phyloP scores from a whole-genome alignment of 2,329 filamentous ascomycete genomes.

The Diaporthe citriasiana region DNA sequence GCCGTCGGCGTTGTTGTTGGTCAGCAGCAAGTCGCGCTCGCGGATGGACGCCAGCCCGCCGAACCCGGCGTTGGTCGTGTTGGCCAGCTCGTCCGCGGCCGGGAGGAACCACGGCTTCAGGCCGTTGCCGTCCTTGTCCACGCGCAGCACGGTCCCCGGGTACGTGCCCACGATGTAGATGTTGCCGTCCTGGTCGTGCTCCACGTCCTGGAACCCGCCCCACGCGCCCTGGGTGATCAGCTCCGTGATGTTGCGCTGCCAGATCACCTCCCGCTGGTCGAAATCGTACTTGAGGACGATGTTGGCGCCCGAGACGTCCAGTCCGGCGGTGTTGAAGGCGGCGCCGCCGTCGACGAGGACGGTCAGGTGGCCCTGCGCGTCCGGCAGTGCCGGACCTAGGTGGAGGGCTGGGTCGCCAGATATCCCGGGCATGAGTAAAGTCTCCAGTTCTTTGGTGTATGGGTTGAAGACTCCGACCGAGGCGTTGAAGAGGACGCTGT shows the following conservation, averaged over 20 bases:
- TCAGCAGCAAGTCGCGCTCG: constrained; percentile 48
- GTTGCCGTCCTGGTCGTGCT: constrained; percentile 53
- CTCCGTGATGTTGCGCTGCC: constrained; percentile 52
- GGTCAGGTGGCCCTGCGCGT: constrained; percentile 49
- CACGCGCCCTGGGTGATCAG: constrained; percentile 49
- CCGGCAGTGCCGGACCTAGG: constrained; percentile 54
- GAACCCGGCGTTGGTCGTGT: constrained; percentile 48
- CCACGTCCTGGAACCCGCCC: constrained; percentile 57
- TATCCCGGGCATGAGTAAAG: constrained; percentile 49
- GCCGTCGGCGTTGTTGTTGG: constrained; percentile 50
- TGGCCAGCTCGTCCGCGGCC: constrained; percentile 42
- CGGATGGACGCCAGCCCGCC: constrained; percentile 49
- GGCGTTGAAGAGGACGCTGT: constrained; percentile 52
- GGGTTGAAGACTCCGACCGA: constrained; percentile 53
- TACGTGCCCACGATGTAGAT: constrained; percentile 56
- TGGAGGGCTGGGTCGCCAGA: constrained; percentile 50
- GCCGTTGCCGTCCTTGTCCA: constrained; percentile 49
- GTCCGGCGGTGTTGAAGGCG: constrained; percentile 53
- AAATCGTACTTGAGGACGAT: constrained; percentile 54
- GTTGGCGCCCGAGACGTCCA: constrained; percentile 54
- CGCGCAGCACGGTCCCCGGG: constrained; percentile 54
- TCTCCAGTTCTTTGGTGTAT: constrained; percentile 48
- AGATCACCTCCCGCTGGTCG: constrained; percentile 46
- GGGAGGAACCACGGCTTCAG: constrained; percentile 52
- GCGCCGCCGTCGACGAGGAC: constrained; percentile 54